Evolutionary conservation across 1,284 basidiomycete genomes (phyloP).

Genomic region (Leccinum colubrinum): DNA sequence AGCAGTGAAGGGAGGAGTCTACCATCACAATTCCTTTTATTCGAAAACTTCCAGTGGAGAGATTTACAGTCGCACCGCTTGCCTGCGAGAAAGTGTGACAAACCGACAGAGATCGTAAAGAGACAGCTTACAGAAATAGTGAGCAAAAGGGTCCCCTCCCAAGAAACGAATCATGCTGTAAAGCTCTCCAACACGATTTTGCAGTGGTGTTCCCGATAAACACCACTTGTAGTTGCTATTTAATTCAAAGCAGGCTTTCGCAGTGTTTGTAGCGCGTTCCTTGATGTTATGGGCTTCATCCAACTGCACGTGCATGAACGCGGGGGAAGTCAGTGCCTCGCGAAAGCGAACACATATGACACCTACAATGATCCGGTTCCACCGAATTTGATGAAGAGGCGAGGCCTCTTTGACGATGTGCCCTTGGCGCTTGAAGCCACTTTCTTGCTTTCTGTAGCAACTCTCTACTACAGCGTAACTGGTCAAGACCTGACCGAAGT

Average conservation of each 20-base stretch:
- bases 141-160: conserved; percentile 88
- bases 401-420: conserved; percentile 88
- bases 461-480: conserved; percentile 91
- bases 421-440: conserved; percentile 88
- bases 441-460: conserved; percentile 90
- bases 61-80: conserved; percentile 86
- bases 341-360: neutral
- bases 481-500: conserved; percentile 51
- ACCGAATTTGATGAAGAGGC: conserved; percentile 81
- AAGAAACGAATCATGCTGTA: conserved; percentile 95
- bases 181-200: conserved; percentile 96
- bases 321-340: neutral
- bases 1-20: conserved; percentile 14
- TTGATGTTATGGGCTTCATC: conserved; percentile 99
- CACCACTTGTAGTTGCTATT: conserved; percentile 89
- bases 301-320: conserved; percentile 47
- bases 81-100: conserved; percentile 41
- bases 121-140: conserved; percentile 80
- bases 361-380: conserved; percentile 77
- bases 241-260: conserved; percentile 93
- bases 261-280: conserved; percentile 92
- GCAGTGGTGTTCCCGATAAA: conserved; percentile 95
- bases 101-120: conserved; percentile 2
- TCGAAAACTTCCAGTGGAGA: conserved; percentile 86
- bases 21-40: conserved; percentile 87